Percentiles rank a stretch among this genome's conserved stretches.
These are phyloP conservation scores for Neonectria neomacrospora DNA, from an alignment of 2,329 filamentous ascomycete genomes.

Conservation along the genomic window DNA sequence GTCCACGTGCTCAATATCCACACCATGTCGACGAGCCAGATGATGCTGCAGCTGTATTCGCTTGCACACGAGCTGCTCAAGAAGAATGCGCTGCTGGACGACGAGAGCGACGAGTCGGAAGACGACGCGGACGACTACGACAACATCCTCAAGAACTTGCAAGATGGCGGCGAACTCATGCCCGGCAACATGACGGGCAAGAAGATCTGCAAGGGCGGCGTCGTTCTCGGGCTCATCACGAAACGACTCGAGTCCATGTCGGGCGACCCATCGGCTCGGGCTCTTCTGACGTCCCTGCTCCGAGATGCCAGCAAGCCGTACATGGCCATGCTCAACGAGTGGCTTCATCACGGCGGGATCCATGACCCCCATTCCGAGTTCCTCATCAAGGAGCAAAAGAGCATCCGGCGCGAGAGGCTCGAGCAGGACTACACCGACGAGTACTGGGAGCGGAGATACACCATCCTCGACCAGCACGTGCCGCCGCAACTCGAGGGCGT, in stretches of 20 bases:
- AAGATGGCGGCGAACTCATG: slow-evolving; percentile 85
- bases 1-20: slow-evolving; percentile 93
- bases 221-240: slow-evolving; percentile 89
- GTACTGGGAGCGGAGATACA: slow-evolving; percentile 98
- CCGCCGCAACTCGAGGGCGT: slow-evolving; percentile 91
- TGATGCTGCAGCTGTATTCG: slow-evolving; percentile 89
- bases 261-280: slow-evolving; percentile 88
- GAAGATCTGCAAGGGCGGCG: slow-evolving; percentile 96
- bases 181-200: slow-evolving; percentile 84
- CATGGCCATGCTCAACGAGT: slow-evolving; percentile 98
- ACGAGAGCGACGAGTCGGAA: slow-evolving; percentile 76
- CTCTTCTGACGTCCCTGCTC: slow-evolving; percentile 82
- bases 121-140: slow-evolving; percentile 88
- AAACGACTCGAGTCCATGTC: slow-evolving; percentile 88
- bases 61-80: slow-evolving; percentile 88
- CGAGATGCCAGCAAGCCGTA: slow-evolving; percentile 93
- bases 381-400: slow-evolving; percentile 93
- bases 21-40: slow-evolving; percentile 88
- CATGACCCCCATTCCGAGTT: slow-evolving; percentile 95
- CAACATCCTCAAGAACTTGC: slow-evolving; percentile 89
- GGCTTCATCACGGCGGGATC: slow-evolving; percentile 96
- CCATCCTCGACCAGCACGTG: slow-evolving; percentile 88
- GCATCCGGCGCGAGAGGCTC: slow-evolving; percentile 88
- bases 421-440: slow-evolving; percentile 99
- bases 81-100: slow-evolving; percentile 87